Percentiles rank a stretch among this genome's conserved stretches.
These are phyloP conservation scores for Ogataea nakhonphanomensis DNA, from an alignment of 805 yeast species.

Conservation along the genomic window DNA sequence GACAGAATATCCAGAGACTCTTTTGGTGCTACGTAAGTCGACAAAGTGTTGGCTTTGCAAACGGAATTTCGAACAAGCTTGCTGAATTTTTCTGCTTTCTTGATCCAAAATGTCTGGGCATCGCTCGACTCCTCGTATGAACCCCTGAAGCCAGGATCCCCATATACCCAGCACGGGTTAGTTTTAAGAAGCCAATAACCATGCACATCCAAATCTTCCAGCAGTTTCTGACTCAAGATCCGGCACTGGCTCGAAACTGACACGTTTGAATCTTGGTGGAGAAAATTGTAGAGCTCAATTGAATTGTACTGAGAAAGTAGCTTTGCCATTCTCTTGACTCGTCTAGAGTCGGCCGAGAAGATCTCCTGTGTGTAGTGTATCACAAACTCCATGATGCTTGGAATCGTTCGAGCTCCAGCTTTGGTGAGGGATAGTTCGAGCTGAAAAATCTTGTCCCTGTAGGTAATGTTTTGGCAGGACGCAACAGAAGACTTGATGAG, in stretches of 20 bases:
- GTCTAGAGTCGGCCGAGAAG: conserved; percentile 11
- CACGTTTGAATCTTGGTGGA: conserved; percentile 36
- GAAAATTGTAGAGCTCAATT: conserved; percentile 43
- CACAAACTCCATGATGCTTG: conserved; percentile 33
- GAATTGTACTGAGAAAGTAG: conserved; percentile 46
- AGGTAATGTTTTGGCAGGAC: conserved; percentile 26
- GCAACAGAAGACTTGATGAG: conserved; percentile 40
- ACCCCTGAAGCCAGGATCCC: conserved; percentile 21
- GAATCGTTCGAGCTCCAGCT: conserved; percentile 40
- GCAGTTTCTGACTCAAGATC: conserved; percentile 37
- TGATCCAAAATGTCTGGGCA: conserved; percentile 42
- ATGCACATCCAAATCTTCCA: conserved; percentile 32
- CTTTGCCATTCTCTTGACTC: conserved; percentile 32
- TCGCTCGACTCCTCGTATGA: conserved; percentile 32
- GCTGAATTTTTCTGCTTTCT: conserved; percentile 36
- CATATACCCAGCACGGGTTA: conserved; percentile 31
- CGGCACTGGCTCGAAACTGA: conserved; percentile 50
- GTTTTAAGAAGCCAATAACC: conserved; percentile 44
- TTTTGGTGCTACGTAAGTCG: conserved; percentile 34
- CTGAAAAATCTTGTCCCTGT: conserved; percentile 31
- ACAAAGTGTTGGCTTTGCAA: conserved; percentile 30
- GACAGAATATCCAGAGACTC: conserved; percentile 2
- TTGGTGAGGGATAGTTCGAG: conserved; percentile 49
- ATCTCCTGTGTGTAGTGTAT: conserved; percentile 31
- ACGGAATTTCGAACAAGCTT: conserved; percentile 32